Conservation (phyloP, 371 early-diverging fungal genomes). For the Actinomortierella wolfii region DNA sequence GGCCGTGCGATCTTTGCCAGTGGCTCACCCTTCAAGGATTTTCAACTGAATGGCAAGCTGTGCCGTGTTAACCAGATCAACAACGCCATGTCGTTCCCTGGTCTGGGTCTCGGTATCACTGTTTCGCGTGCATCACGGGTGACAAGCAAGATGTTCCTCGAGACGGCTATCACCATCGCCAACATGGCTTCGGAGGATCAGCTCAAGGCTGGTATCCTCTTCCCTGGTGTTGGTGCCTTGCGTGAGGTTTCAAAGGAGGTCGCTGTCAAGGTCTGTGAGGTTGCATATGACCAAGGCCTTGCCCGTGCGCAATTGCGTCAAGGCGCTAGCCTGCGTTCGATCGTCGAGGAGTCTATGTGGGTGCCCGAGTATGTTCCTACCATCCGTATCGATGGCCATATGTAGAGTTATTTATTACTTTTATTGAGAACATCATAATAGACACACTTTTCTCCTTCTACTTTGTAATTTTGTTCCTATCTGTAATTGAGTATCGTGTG, state of each 20-base stretch:
- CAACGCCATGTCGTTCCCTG: conserved; percentile 66
- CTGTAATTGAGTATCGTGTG: no score
- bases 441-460: no score
- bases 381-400: conserved; percentile 48
- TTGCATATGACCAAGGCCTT: conserved; percentile 60
- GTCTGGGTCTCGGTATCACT: conserved; percentile 64
- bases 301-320: conserved; percentile 54
- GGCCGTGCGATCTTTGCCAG: conserved; percentile 69
- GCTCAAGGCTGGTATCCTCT: conserved; percentile 62
- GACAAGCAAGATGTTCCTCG: conserved; percentile 63
- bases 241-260: conserved; percentile 59
- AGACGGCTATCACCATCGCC: conserved; percentile 63
- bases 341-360: conserved; percentile 59
- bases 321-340: conserved; percentile 54
- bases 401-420: conserved; percentile 10
- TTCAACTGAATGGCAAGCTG: conserved; percentile 47
- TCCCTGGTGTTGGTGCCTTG: conserved; percentile 59
- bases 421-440: background rate
- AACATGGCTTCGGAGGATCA: conserved; percentile 62
- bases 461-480: no score
- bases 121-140: conserved; percentile 61
- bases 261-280: conserved; percentile 64
- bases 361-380: conserved; percentile 63
- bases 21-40: conserved; percentile 62
- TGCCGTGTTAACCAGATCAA: conserved; percentile 68